Percentiles rank a stretch among this genome's conserved stretches.
Evolutionary conservation across 768 basidiomycete species (phyloP).

Genomic region (Mycena venus): DNA sequence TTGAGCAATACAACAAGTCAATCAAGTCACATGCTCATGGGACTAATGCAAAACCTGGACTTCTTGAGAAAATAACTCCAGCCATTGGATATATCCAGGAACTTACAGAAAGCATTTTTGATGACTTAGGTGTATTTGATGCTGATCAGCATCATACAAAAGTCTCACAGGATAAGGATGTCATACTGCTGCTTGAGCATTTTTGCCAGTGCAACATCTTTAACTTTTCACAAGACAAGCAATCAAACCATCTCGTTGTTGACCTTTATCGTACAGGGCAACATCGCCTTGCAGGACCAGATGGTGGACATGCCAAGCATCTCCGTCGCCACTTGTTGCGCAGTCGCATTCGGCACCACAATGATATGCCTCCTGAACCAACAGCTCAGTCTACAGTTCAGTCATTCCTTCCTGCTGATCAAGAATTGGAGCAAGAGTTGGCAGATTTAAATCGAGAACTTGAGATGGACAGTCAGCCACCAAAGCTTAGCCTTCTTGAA

Average conservation of each 20-base stretch:
- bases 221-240: constrained; percentile 4
- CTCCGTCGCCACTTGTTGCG: too few relatives aligned
- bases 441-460: neutral
- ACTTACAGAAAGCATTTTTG: constrained; percentile 32
- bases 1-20: too few relatives aligned
- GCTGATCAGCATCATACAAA: constrained; percentile 33
- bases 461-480: neutral
- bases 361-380: too few relatives aligned
- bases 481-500: neutral
- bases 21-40: constrained; percentile 41
- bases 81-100: constrained; percentile 38
- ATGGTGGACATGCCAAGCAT: too few relatives aligned
- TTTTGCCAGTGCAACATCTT: constrained; percentile 14
- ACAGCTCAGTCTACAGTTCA: too few relatives aligned
- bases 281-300: too few relatives aligned
- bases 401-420: too few relatives aligned
- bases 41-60: constrained; percentile 16
- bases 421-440: neutral
- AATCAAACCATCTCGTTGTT: neutral
- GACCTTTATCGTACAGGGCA: too few relatives aligned
- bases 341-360: too few relatives aligned
- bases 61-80: constrained; percentile 39
- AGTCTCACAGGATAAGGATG: constrained; percentile 37
- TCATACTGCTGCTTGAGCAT: constrained; percentile 23
- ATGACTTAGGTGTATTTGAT: constrained; percentile 35